These are phyloP conservation scores for Euphorbia tirucalli DNA, from an alignment of 345 rosid genomes.

Conservation along the genomic window DNA sequence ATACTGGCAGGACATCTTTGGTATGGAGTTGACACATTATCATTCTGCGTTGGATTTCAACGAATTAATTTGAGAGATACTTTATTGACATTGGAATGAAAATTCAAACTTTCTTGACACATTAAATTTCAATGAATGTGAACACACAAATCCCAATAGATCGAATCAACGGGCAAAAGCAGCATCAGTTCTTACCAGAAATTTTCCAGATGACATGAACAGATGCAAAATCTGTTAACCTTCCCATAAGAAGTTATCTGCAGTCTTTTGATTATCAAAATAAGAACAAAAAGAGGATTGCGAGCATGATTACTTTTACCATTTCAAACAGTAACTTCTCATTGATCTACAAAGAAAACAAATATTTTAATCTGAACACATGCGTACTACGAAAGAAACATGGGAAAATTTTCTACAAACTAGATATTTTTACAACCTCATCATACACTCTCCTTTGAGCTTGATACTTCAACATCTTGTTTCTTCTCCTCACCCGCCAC, in stretches of 20 bases:
- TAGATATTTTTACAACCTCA: conserved; percentile 37
- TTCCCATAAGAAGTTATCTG: neutral
- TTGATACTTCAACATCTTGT: conserved; percentile 45
- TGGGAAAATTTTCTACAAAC: conserved; percentile 10
- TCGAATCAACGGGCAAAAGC: too few relatives aligned
- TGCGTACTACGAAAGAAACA: too few relatives aligned
- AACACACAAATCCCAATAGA: too few relatives aligned
- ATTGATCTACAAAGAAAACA: conserved; percentile 18
- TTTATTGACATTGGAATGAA: too few relatives aligned
- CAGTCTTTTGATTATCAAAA: neutral
- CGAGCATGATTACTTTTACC: neutral
- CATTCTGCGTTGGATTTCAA: too few relatives aligned
- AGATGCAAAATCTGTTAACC: neutral
- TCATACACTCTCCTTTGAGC: conserved; percentile 74
- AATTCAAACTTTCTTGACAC: too few relatives aligned
- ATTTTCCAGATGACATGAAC: neutral
- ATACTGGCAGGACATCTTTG: too few relatives aligned
- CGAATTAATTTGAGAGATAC: too few relatives aligned
- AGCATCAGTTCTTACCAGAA: neutral
- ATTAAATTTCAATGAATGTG: too few relatives aligned
- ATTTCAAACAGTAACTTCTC: neutral
- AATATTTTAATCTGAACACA: conserved; percentile 21
- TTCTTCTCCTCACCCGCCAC: conserved; percentile 46
- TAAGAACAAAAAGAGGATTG: neutral
- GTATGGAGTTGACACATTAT: too few relatives aligned